Evolutionary conservation across 1,139 yeast species (phyloP), one percentile per base, ranked within the genome.

Genomic region (Yamadazyma epiphylla): DNA sequence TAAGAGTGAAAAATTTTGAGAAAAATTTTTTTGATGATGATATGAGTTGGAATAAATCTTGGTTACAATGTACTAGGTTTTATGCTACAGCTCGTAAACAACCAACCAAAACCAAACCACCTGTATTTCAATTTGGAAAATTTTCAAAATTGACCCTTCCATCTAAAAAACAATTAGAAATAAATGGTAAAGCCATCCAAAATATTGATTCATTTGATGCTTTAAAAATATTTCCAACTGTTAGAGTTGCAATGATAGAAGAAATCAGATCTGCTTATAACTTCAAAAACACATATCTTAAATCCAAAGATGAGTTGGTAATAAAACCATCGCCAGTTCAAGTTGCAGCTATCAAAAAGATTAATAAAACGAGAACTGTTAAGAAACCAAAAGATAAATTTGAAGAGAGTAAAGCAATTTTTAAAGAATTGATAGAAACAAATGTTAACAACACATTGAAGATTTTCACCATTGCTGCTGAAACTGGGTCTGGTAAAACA

Each of bases 401-500:
- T 19, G 54, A 55, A 23, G 37, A 43, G 25, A 34, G 46, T 19
- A 38, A 43, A 22, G 48, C 49, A 8, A 55, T 62, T 14, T 43
- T 49, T 19, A 45, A 49, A 10, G 64, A 58, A 21, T 47, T 62
- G 36, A 50, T 53, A 31, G 39, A 45, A 23, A 46, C 46, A 9
- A 64, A 66, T 33, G 65, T 62, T 38, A 35, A 36, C 17, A 56
- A 53, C 12, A 64, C 70, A 36, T 55, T 78, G 25, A 79, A 79
- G 43, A 71, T 82, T 0, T 87, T 78, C 59, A 77, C 94, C 3
- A 56, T 91, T 35, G 96, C 96, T 2, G 96, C 96, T 3, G 97
- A 91, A 52, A 91, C 98, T 0, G 98, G 97, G 0, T 82, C 95
- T 0, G 97, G 98, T 6, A 91, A 91, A 53, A 91, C 98, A 0